Evolutionary conservation across 2,329 filamentous ascomycete genomes (phyloP), one percentile per base, ranked within the genome.

Genomic region (Monosporascus sp.): DNA sequence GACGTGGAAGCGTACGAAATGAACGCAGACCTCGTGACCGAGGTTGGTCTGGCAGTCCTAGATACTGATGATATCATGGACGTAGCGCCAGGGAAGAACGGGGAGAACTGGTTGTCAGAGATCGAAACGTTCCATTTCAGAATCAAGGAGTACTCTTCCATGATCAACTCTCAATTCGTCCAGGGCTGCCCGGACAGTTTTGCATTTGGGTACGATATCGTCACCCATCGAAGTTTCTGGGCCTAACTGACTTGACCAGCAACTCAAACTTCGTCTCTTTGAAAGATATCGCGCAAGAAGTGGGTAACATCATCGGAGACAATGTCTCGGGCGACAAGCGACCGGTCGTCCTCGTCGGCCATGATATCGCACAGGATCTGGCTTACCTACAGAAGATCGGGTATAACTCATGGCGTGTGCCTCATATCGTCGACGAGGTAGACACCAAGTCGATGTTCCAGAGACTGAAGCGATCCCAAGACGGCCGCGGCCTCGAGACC

Each of bases 1-100:
- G 94, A 99, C 62, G 74, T 94, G 34, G 94, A 99, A 69, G 84
- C 86, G 1, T 89, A 85, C 53, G 94, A 99, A 68, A 71, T 72
- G 22, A 75, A 81, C 45, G 80, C 83, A 14, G 73, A 77, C 36
- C 74, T 81, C 14, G 79, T 97, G 54, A 96, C 92, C 0, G 94
- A 99, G 68, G 78, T 99, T 39, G 94, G 94, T 1, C 76, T 99
- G 41, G 86, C 90, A 1, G 85, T 86, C 3, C 75, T 97, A 0
- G 91, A 97, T 66, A 91, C 88, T 1, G 61, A 69, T 5, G 69
- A 79, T 38, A 65, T 90, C 22, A 61, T 70, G 1, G 71, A 68
- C 7, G 56, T 84, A 1, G 62, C 81, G 0, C 88, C 89, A 3
- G 89, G 89, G 0, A 62, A 72, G 2, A 69, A 74, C 25, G 89